phyloP scores from a whole-genome alignment of 1,284 basidiomycete genomes.

The Takashimella tepidaria region DNA sequence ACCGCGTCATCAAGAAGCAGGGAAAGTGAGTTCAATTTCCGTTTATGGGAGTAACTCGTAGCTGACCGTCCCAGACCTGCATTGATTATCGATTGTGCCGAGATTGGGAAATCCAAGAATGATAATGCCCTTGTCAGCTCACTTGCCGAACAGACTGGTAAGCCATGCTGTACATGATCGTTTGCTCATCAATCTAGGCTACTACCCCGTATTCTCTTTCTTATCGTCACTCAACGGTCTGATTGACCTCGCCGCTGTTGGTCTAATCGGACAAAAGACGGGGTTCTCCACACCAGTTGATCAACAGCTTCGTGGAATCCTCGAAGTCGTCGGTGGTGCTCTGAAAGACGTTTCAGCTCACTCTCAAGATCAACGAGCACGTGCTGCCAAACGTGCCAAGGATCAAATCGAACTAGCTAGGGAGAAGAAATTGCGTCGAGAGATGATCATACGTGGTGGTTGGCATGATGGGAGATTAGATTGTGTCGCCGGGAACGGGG shows the following conservation, averaged over 20 bases:
- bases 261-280: constrained; percentile 92
- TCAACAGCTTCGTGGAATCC: constrained; percentile 77
- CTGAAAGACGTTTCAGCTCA: constrained; percentile 58
- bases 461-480: constrained; percentile 81
- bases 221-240: constrained; percentile 77
- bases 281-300: constrained; percentile 78
- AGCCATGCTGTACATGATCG: constrained; percentile 15
- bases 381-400: constrained; percentile 25
- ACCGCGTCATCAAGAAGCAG: constrained; percentile 57
- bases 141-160: constrained; percentile 73
- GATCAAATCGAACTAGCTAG: constrained; percentile 22
- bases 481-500: constrained; percentile 70
- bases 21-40: constrained; percentile 52
- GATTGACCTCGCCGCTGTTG: constrained; percentile 87
- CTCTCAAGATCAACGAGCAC: constrained; percentile 48
- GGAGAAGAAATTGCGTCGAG: constrained; percentile 32
- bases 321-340: constrained; percentile 71
- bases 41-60: too few species aligned
- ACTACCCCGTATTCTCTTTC: constrained; percentile 86
- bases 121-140: constrained; percentile 65
- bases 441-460: constrained; percentile 55
- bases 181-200: constrained; percentile 44
- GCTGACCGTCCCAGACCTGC: constrained; percentile 53
- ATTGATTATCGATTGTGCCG: constrained; percentile 74
- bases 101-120: constrained; percentile 65